Evolutionary conservation across 768 basidiomycete genomes (phyloP).

Genomic region (Tylopilus cervinicoccineus): DNA sequence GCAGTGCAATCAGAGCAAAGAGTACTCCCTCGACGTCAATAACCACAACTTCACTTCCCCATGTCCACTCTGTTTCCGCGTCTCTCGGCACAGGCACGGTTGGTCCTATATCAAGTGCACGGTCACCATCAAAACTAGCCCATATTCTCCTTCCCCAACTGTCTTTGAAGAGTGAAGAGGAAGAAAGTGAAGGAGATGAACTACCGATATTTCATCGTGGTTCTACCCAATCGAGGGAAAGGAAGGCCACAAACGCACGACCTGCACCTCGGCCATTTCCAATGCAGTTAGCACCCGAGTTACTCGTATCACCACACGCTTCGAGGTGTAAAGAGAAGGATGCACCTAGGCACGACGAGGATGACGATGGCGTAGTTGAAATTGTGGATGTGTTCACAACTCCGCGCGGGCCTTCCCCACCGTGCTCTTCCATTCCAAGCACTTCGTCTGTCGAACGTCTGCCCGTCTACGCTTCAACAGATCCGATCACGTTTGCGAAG

Average conservation of each 20-base stretch:
- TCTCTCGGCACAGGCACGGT: neutral
- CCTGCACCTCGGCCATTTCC: slow-evolving; percentile 25
- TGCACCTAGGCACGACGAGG: neutral
- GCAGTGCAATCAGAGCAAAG: neutral
- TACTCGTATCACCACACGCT: neutral
- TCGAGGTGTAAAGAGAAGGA: neutral
- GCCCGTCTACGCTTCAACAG: neutral
- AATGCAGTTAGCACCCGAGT: slow-evolving; percentile 14
- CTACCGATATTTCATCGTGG: slow-evolving; percentile 19
- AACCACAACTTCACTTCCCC: neutral
- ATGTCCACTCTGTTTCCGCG: neutral
- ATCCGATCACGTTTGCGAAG: neutral
- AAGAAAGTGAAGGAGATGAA: slow-evolving; percentile 10
- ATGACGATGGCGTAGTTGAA: slow-evolving; percentile 2
- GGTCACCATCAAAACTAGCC: slow-evolving; percentile 12
- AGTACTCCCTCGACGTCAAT: neutral
- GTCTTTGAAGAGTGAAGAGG: slow-evolving; percentile 10
- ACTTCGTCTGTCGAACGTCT: slow-evolving; percentile 7
- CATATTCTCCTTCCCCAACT: slow-evolving; percentile 9
- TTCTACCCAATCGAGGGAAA: slow-evolving; percentile 4
- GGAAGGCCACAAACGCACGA: neutral
- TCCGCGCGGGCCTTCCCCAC: slow-evolving; percentile 18
- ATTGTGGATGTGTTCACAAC: slow-evolving; percentile 22
- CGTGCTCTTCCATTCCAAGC: slow-evolving; percentile 19
- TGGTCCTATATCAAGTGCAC: neutral